Evolutionary conservation across 2,329 filamentous ascomycete species (phyloP).

Genomic region (Scytalidium lignicola): DNA sequence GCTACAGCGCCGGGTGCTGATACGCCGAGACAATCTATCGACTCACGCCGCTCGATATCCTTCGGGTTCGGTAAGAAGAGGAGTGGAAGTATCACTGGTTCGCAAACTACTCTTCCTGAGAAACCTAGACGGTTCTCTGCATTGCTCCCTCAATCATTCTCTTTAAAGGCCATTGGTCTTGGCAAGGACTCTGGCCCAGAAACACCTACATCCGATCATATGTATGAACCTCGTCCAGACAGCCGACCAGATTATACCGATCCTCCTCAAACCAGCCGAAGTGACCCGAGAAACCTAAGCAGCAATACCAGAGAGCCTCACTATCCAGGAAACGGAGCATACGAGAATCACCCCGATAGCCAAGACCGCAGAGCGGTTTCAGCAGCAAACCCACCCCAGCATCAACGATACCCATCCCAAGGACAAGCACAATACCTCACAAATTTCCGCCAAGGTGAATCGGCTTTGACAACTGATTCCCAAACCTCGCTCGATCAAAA

Average conservation of each 20-base stretch:
- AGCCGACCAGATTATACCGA: conserved; percentile 17
- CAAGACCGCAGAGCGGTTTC: conserved; percentile 32
- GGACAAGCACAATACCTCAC: conserved; percentile 16
- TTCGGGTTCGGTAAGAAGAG: conserved; percentile 65
- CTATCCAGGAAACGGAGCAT: conserved; percentile 19
- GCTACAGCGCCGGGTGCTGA: conserved; percentile 37
- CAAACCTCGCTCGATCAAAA: conserved; percentile 25
- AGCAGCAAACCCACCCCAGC: conserved; percentile 34
- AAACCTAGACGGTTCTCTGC: conserved; percentile 62
- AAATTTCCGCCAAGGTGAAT: conserved; percentile 23
- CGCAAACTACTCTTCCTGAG: conserved; percentile 39
- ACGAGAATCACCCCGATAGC: conserved; percentile 21
- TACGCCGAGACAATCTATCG: conserved; percentile 55
- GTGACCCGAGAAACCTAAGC: conserved; percentile 16
- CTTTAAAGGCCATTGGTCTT: conserved; percentile 58
- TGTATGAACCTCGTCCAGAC: conserved; percentile 20
- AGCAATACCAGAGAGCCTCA: conserved; percentile 13
- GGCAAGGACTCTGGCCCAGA: conserved; percentile 40
- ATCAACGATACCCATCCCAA: conserved; percentile 38
- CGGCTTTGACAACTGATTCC: conserved; percentile 22
- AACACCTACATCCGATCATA: conserved; percentile 14
- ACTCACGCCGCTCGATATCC: conserved; percentile 70
- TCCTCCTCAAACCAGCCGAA: conserved; percentile 14
- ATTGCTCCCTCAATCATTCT: conserved; percentile 60
- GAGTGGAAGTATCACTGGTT: conserved; percentile 59